These are phyloP conservation scores for Leishmania martiniquensis DNA, from an alignment of 208 protist genomes.

Conservation along the genomic window DNA sequence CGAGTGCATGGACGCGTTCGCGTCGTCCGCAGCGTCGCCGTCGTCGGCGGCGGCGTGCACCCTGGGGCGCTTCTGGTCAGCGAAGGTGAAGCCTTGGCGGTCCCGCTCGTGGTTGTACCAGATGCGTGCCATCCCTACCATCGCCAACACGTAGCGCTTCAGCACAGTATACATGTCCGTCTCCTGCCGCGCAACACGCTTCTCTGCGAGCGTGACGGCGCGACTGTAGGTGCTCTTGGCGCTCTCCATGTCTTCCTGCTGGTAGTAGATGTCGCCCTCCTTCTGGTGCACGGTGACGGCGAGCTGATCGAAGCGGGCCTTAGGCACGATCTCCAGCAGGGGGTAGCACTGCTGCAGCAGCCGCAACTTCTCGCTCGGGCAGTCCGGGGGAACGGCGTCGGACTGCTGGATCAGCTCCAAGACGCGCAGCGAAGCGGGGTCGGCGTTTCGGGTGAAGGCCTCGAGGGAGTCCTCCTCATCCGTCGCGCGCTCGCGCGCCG, in stretches of 20 bases:
- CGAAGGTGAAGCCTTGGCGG: constrained; percentile 68
- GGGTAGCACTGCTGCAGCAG: constrained; percentile 70
- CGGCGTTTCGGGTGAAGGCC: constrained; percentile 47
- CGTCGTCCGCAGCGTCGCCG: constrained; percentile 18
- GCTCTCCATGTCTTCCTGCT: constrained; percentile 47
- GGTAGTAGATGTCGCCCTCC: constrained; percentile 73
- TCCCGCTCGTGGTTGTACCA: constrained; percentile 86
- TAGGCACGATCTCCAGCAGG: constrained; percentile 61
- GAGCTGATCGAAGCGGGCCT: constrained; percentile 64
- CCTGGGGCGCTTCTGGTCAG: constrained; percentile 35
- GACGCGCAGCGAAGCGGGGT: constrained; percentile 61
- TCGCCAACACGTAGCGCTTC: constrained; percentile 80
- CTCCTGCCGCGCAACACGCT: constrained; percentile 71
- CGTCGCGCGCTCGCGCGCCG: not conserved
- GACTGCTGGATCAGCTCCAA: constrained; percentile 64
- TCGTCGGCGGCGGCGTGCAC: constrained; percentile 26
- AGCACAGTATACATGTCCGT: constrained; percentile 87
- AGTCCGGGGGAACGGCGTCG: constrained; percentile 45
- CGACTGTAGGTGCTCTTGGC: constrained; percentile 73
- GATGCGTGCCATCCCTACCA: constrained; percentile 80
- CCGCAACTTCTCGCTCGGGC: constrained; percentile 47
- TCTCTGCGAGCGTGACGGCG: constrained; percentile 82
- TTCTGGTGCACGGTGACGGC: constrained; percentile 82
- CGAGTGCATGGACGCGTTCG: constrained; percentile 44
- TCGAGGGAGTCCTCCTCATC: constrained; percentile 42